phyloP scores from a whole-genome alignment of 352 stramenopile species.

The Hyaloperonospora brassicae region DNA sequence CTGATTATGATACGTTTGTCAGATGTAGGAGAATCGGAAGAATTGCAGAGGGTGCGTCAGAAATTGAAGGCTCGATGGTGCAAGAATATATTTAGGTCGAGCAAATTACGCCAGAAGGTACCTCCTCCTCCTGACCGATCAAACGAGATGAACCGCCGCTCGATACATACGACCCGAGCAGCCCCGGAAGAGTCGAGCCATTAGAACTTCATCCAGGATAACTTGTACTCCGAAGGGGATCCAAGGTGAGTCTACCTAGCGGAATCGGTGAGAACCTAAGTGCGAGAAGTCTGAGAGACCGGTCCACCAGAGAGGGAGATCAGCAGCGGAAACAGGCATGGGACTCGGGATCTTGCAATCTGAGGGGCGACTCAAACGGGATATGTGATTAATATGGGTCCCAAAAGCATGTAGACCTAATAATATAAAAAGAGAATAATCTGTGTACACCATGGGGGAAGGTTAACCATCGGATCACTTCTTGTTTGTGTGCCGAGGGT shows the following conservation, averaged over 20 bases:
- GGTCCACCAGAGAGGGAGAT: not conserved
- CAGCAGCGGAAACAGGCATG: not conserved
- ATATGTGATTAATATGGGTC: not conserved
- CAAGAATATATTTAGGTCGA: too few relatives aligned
- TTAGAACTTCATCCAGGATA: not conserved
- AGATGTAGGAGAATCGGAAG: too few relatives aligned
- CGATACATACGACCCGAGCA: not conserved
- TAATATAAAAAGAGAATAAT: not conserved
- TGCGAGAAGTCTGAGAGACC: not conserved
- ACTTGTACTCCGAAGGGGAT: not conserved
- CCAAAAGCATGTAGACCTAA: not conserved
- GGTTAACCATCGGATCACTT: not conserved
- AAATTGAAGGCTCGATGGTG: too few relatives aligned
- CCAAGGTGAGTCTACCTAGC: not conserved
- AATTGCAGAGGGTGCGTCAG: too few relatives aligned
- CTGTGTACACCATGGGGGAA: not conserved
- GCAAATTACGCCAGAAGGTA: too few relatives aligned
- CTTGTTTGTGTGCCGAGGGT: not conserved
- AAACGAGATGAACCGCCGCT: not conserved
- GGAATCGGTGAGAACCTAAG: not conserved
- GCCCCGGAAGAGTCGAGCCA: not conserved
- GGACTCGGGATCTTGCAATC: too few relatives aligned
- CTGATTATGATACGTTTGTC: too few relatives aligned
- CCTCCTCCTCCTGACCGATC: not conserved
- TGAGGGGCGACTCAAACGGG: not conserved